Evolutionary conservation across 169 alveolate genomes (phyloP).

Genomic region (Plasmodium falciparum): DNA sequence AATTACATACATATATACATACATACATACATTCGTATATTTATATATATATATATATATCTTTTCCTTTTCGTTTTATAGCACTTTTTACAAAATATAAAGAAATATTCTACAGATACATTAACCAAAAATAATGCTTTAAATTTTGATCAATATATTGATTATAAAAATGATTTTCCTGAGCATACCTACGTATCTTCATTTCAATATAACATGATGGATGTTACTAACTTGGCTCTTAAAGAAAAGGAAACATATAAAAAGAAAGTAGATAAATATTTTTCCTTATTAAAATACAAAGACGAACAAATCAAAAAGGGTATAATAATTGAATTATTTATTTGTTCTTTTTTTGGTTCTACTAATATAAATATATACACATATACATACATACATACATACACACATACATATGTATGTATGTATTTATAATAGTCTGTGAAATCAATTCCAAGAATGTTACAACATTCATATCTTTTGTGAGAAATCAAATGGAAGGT

Average conservation of each 20-base stretch:
- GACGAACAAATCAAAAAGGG: constrained; percentile 66
- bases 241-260: constrained; percentile 66
- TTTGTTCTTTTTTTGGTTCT: background rate
- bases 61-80: constrained; percentile 11
- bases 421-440: constrained; percentile 16
- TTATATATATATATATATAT: background rate
- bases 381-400: no score
- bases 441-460: constrained; percentile 52
- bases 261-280: constrained; percentile 68
- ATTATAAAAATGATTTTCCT: constrained; percentile 3
- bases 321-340: background rate
- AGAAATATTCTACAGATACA: constrained; percentile 24
- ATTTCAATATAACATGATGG: constrained; percentile 56
- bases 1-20: no score
- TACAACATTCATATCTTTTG: constrained; percentile 16
- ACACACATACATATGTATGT: background rate
- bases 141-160: background rate
- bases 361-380: no score
- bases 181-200: constrained; percentile 17
- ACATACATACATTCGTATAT: no score
- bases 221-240: constrained; percentile 25
- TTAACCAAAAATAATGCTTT: background rate
- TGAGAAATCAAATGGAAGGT: constrained; percentile 63
- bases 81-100: constrained; percentile 50
- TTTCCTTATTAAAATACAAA: constrained; percentile 48